These are phyloP conservation scores for Galerina sulciceps DNA, from an alignment of 768 basidiomycete genomes.

Conservation along the genomic window DNA sequence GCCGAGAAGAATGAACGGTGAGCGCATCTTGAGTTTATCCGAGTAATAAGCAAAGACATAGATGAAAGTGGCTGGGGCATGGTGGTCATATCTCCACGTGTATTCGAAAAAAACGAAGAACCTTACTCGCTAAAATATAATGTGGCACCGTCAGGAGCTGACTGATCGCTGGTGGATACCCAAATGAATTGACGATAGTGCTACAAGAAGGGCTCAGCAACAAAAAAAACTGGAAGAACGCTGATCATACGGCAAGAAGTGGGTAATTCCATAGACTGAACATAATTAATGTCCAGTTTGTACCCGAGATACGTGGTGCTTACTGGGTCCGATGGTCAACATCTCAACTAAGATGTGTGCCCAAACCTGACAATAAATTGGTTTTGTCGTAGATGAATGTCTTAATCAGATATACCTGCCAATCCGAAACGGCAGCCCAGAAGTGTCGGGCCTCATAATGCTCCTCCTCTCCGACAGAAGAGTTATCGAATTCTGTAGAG, in stretches of 20 bases:
- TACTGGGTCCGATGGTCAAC: conserved; percentile 62
- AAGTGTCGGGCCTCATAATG: conserved; percentile 58
- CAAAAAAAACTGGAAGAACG: neutral
- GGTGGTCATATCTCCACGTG: neutral
- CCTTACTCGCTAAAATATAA: conserved; percentile 63
- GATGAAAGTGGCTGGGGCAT: conserved; percentile 50
- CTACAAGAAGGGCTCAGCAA: conserved; percentile 31
- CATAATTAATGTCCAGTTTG: neutral
- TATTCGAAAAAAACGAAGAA: neutral
- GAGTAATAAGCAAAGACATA: conserved; percentile 59
- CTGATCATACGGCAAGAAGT: conserved; percentile 67
- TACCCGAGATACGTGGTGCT: conserved; percentile 25
- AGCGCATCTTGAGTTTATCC: conserved; percentile 57
- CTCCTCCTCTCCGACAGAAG: conserved; percentile 65
- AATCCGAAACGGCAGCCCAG: conserved; percentile 57
- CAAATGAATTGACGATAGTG: conserved; percentile 65
- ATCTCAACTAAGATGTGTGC: conserved; percentile 62
- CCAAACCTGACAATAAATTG: conserved; percentile 41
- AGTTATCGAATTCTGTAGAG: conserved; percentile 55
- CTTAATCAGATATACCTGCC: conserved; percentile 51
- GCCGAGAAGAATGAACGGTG: conserved; percentile 59
- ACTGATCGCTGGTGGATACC: conserved; percentile 56
- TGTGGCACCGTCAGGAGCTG: conserved; percentile 74
- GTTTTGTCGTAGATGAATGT: too few species aligned
- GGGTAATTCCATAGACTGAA: conserved; percentile 65